Evolutionary conservation across 352 stramenopile species (phyloP).

Genomic region (Phytopythium ostracodes): DNA sequence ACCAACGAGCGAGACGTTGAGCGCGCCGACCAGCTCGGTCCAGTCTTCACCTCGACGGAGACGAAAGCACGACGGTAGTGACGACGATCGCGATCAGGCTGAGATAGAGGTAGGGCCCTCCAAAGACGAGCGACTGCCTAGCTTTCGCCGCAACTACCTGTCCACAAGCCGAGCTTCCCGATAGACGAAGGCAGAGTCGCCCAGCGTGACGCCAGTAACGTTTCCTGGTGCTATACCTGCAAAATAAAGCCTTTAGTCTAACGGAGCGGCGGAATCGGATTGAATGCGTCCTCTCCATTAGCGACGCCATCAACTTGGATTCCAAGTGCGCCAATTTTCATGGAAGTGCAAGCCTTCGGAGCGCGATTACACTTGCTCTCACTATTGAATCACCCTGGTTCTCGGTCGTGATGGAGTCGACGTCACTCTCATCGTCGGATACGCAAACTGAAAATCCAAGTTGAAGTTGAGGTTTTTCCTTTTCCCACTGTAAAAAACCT

Average conservation of each 20-base stretch:
- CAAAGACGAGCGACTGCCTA: background rate
- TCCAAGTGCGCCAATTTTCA: background rate
- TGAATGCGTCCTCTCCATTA: constrained; percentile 1
- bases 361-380: background rate
- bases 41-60: background rate
- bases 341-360: background rate
- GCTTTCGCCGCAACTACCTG: constrained; percentile 7
- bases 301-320: constrained; percentile 5
- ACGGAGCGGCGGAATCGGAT: background rate
- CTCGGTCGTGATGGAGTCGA: constrained; percentile 5
- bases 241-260: background rate
- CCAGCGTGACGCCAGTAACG: background rate
- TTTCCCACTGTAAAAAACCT: constrained; percentile 6
- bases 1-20: background rate
- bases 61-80: background rate
- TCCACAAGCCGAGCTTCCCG: background rate
- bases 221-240: background rate
- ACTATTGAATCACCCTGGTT: background rate
- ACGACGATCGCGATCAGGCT: background rate
- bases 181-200: background rate
- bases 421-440: constrained; percentile 11
- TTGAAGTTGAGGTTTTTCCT: constrained; percentile 38
- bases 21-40: background rate
- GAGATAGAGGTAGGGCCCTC: background rate
- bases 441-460: constrained; percentile 9